Base-by-base conservation (phyloP, 495 filamentous ascomycete species). In the Penicillium fimorum region DNA sequence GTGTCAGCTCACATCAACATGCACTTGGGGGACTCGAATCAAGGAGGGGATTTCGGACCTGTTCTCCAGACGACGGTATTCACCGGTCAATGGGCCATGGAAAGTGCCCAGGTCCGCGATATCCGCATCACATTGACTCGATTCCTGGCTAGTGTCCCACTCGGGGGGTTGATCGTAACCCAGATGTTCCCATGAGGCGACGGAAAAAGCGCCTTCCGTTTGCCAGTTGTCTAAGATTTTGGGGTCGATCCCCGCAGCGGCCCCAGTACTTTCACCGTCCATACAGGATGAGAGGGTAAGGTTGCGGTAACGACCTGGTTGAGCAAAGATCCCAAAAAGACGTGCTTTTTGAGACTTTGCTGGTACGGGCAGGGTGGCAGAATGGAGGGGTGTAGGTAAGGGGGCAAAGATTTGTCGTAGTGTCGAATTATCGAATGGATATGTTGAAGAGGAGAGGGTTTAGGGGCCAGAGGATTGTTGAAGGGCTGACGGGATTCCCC, bases 221-320 rank as follows among this genome's bases (percentile, higher is more conserved):
- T 75, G 72, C 72, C 74, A 78, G 50, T 72, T 71, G 60, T 75
- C 72, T 44, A 78, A 68, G 46, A 77, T 76, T 65, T 76, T 78
- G 70, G 76, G 74, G 74, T 78, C 74, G 44, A 78, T 74, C 68
- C 74, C 74, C 74, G 74, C 69, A 71, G 70, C 70, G 48, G 70
- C 70, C 41, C 64, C 68, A 63, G 69, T 61, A 61, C 62, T 74
- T 72, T 67, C 70, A 64, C 67, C 67, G 74, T 78, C 76, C 76
- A 78, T 78, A 68, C 74, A 76, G 74, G 68, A 59, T 68, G 61
- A 30, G 45, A 51, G 33, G 50, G 55, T 29, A 18, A 53, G 52
- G 54, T 43, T 37, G 46, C 41, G 57, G 58, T 41, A 49, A 48
- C 48, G 59, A 61, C 56, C 49, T 43, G 29, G 54, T 42, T 37